phyloP scores from a whole-genome alignment of 1,284 basidiomycete genomes.

The Tranzscheliella williamsii region DNA sequence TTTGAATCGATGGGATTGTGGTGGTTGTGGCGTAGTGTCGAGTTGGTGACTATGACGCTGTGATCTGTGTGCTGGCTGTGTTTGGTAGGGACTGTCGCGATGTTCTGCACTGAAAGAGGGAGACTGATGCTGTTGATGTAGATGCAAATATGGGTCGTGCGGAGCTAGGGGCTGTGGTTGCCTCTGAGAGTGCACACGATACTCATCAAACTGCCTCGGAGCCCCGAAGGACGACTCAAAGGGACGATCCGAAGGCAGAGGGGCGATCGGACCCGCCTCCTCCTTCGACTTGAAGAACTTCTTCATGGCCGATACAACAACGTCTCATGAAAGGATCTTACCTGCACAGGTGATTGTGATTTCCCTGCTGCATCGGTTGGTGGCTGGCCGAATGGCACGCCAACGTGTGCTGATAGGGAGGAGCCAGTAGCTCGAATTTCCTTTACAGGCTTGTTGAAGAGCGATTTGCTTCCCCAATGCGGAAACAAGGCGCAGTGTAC shows the following conservation, averaged over 20 bases:
- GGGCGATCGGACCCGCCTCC: constrained; percentile 33
- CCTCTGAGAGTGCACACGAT: constrained; percentile 2
- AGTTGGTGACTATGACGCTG: too few species aligned
- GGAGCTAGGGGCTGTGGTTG: background rate
- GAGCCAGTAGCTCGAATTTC: too few species aligned
- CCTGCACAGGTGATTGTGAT: too few species aligned
- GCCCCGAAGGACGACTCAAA: constrained; percentile 18
- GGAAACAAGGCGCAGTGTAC: too few species aligned
- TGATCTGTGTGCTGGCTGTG: too few species aligned
- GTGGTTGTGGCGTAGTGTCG: background rate
- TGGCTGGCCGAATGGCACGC: too few species aligned
- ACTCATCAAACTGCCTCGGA: constrained; percentile 27
- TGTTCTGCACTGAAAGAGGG: background rate
- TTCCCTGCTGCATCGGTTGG: too few species aligned
- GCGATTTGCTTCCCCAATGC: too few species aligned
- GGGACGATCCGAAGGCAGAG: constrained; percentile 26
- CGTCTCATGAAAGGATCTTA: too few species aligned
- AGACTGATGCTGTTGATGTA: background rate
- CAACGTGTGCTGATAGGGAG: too few species aligned
- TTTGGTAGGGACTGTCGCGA: background rate
- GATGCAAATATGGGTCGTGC: background rate
- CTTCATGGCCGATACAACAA: constrained; percentile 22
- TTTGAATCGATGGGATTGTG: background rate
- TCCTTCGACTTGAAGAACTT: constrained; percentile 32
- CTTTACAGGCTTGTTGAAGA: too few species aligned